phyloP scores from a whole-genome alignment of 139 green algal species.

The Chlamydomonas incerta region DNA sequence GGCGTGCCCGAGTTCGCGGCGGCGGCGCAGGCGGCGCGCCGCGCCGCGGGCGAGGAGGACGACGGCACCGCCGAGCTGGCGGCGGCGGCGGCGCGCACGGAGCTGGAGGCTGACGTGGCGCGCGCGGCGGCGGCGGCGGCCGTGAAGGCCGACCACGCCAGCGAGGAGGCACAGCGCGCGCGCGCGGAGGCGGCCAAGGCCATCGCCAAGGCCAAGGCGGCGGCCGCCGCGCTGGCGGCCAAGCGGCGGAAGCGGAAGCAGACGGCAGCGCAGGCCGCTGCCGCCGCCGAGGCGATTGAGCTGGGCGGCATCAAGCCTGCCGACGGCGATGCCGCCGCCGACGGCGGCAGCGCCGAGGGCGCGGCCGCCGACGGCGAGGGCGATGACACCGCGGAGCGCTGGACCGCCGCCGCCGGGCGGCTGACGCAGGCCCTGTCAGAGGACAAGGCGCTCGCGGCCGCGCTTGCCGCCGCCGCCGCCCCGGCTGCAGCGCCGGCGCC shows the following conservation, averaged over 20 bases:
- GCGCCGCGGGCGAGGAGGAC: neutral
- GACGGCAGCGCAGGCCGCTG: neutral
- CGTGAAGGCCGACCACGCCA: neutral
- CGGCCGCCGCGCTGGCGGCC: neutral
- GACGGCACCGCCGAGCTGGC: neutral
- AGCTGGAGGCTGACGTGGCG: constrained; percentile 12
- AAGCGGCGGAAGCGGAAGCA: neutral
- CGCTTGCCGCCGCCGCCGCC: neutral
- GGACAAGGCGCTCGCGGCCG: neutral
- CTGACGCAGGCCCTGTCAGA: neutral
- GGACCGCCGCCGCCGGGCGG: neutral
- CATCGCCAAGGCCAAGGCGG: neutral
- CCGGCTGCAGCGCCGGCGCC: neutral
- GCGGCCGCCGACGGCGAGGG: neutral
- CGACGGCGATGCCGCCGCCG: neutral
- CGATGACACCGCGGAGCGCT: constrained; percentile 33
- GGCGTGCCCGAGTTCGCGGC: constrained; percentile 64
- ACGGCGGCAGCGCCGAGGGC: neutral
- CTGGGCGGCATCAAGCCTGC: neutral
- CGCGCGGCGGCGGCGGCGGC: neutral
- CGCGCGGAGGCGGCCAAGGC: neutral
- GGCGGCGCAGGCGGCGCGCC: constrained; percentile 23
- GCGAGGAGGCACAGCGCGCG: neutral
- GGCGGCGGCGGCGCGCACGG: constrained; percentile 1
- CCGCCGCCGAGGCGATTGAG: constrained; percentile 24